Evolutionary conservation across 345 rosid genomes (phyloP), one percentile per base, ranked within the genome.

Genomic region (Syzygium oleosum): DNA sequence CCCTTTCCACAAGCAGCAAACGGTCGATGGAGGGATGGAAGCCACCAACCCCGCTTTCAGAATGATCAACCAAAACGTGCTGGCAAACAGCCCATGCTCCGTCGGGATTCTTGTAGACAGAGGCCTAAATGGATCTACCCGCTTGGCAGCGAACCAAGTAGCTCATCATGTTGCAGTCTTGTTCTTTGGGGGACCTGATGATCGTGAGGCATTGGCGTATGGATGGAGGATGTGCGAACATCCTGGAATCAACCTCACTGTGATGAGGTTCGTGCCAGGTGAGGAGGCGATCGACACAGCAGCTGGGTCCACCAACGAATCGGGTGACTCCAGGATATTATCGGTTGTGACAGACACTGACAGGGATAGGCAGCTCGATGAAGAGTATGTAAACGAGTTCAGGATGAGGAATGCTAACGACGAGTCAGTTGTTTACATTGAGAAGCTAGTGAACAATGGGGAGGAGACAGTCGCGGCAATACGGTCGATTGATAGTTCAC

Each of bases 11-110:
- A 96, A 95, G 89, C 99, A 98, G 38, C 98, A 94, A 87, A 96
- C 99, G 1, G 98, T 98, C 4, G 98, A 98, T 87, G 99, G 99
- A 52, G 98, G 96, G 17, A 98, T 98, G 99, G 99, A 98, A 90
- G 96, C 94, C 15, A 95, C 97, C 10, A 96, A 98, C 80, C 98
- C 99, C 0, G 98, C 97, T 19, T 93, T 92, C 83, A 91, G 98
- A 51, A 91, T 89, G 80, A 95, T 96, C 23, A 96, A 98, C 91
- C 99, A 96, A 90, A 98, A 98, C 85, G 89, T 96, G 4, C 90
- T 96, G 22, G 92, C 90, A 31, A 93, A 94, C 84, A 90, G 98
- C 17, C 99, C 99, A 55, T 98, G 99, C 91, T 95, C 99, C 0
- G 93, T 98, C 2, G 99, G 98, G 23, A 95, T 98, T 86, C 96